Base-by-base conservation (phyloP, 2,329 filamentous ascomycete genomes). In the Aspergillus sp. region DNA sequence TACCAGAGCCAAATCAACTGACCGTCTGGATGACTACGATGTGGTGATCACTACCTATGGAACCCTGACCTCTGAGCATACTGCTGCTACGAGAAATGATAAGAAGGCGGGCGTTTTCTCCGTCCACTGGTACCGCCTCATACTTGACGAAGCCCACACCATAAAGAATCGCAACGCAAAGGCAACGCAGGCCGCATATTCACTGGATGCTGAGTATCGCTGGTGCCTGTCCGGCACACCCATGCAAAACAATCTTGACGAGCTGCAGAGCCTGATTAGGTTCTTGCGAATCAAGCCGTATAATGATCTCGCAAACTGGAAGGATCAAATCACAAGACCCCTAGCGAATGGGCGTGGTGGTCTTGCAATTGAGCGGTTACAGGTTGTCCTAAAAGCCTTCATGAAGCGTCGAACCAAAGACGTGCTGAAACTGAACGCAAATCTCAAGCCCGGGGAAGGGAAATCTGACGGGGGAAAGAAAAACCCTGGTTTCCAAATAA, bases 401-500 rank as follows among this genome's bases (percentile, higher is more conserved):
- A 99, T 99, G 95, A 96, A 98, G 79, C 88, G 95, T n/a, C 87
- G 95, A 43, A 98, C 93, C 8, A 99, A 99, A 75, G 92, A 96
- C 21, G 91, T 99, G n/a, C 79, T 99, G 60, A 96, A 95, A 75
- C 84, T 91, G 66, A 91, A 91, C 11, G 90, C 91, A 11, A 91
- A 90, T 1, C 79, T 96, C 17, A 90, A 90, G 59, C 88, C 90
- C 24, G 90, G 90, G 39, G 87, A 89, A 24, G 74, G 72, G 37
- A 56, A 74, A 4, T 79, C 83, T 49, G 80, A 82, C 4, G 85
- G 84, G 14, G 78, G 79, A 35, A 53, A 63, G 50, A 72, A 75
- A 60, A 75, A 76, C 6, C 83, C 84, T 1, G 87, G 87, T 1
- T 97, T 99, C 80, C 91, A 92, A 73, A 93, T 98, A 59, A 95